Conservation (phyloP, 306 rosid genomes). For the Citrullus amarus region DNA sequence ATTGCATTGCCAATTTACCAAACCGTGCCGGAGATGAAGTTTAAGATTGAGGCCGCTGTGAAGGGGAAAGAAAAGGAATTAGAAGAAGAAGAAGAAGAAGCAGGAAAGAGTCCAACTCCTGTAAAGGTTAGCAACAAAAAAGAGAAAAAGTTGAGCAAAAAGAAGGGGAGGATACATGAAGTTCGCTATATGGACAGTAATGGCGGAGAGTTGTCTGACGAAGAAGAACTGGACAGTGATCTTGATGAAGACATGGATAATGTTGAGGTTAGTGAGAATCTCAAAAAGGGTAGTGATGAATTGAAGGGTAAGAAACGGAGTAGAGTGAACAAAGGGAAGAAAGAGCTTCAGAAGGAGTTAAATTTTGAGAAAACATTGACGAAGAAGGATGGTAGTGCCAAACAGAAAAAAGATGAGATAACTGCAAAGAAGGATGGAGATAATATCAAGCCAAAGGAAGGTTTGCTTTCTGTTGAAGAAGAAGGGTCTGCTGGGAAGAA, state of each 20-base stretch:
- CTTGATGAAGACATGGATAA: conserved; percentile 7
- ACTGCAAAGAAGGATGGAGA: neutral
- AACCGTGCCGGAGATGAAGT: conserved; percentile 38
- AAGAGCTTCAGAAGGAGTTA: neutral
- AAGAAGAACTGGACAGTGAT: conserved; percentile 13
- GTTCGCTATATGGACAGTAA: conserved; percentile 56
- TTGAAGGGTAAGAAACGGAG: neutral
- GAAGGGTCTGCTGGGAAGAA: conserved; percentile 2
- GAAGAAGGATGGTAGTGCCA: neutral
- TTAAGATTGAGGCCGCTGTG: conserved; percentile 42
- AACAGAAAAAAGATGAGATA: neutral
- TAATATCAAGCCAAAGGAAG: neutral
- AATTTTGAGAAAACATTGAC: neutral
- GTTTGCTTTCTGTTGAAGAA: neutral
- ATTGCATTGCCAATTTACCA: conserved; percentile 59
- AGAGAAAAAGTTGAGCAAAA: conserved; percentile 25
- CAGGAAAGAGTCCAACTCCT: neutral
- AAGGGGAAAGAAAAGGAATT: neutral
- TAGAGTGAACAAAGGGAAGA: neutral
- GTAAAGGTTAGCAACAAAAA: neutral
- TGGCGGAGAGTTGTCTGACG: conserved; percentile 17
- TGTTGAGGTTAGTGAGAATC: neutral
- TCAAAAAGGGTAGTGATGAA: neutral
- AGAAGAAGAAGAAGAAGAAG: neutral
- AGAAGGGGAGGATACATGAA: conserved; percentile 69